Base-by-base conservation (phyloP, 2,329 filamentous ascomycete genomes). In the Arthrobotrys entomopaga region DNA sequence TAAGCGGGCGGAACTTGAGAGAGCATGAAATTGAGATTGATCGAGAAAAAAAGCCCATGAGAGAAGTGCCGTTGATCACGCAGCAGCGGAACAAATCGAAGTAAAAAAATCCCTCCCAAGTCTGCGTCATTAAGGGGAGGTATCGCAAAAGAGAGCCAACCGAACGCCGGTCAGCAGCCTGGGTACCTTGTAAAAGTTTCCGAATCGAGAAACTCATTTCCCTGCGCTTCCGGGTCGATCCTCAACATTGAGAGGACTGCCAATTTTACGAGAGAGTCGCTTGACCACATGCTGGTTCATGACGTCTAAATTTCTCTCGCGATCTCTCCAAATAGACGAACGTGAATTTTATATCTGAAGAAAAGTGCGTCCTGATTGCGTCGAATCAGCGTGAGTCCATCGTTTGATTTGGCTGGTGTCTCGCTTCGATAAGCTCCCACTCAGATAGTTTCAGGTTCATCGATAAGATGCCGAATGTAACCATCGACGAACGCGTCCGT, bases 401-500 rank as follows among this genome's bases (percentile, higher is more conserved):
- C 22, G 15, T 42, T 57, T 15, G 38, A 22, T 22, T 57, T 38
- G n/a, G 24, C 4, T 20, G 57, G 67, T 73, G 59, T 72, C 60
- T 65, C 40, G 50, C 65, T 57, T 22, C 48, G 70, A 74, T 74
- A 74, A 67, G 29, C 60, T 65, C 56, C 54, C 29, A 26, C 42
- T 57, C 29, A 11, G 53, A 43, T 56, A 26, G 60, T 59, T 72
- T 65, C 59, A 71, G 50, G 16, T 43, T 53, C 19, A 42, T 52
- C 67, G 69, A 66, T 66, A 73, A 73, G 61, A 50, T 65, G 50
- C 61, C 67, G 67, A 40, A 65, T 42, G 56, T 65, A 64, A 42
- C 34, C 34, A 43, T 2, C 38, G 15, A 52, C 7, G 50, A 20
- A 40, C 48, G 15, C n/a, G 16, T 50, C 50, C 26, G 16, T 26